These are phyloP conservation scores for Pulveroboletus sp. DNA, from an alignment of 1,284 basidiomycete genomes.

Conservation along the genomic window DNA sequence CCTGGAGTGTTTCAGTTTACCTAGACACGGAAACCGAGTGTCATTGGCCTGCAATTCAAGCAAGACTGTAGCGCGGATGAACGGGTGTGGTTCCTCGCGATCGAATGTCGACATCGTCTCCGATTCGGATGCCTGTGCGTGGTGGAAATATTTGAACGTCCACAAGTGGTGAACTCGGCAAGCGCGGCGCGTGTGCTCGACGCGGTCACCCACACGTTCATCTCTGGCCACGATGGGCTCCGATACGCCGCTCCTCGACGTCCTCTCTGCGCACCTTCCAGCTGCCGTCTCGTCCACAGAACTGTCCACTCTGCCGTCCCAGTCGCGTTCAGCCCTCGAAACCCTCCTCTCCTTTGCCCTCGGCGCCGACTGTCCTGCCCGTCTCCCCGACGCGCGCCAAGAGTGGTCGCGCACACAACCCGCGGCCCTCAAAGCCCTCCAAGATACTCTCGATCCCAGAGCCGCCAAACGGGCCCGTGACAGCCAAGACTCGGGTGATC, in stretches of 20 bases:
- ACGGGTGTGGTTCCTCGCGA: too few relatives aligned
- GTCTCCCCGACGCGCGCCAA: slow-evolving; percentile 8
- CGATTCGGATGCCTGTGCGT: too few relatives aligned
- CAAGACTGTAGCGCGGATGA: too few relatives aligned
- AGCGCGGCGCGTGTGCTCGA: too few relatives aligned
- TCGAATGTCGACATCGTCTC: too few relatives aligned
- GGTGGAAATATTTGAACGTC: too few relatives aligned
- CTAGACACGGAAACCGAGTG: too few relatives aligned
- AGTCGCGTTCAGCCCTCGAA: slow-evolving; percentile 20
- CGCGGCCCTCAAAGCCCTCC: slow-evolving; percentile 26
- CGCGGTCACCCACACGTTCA: not conserved
- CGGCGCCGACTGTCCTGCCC: slow-evolving; percentile 32
- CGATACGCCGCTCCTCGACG: slow-evolving; percentile 30
- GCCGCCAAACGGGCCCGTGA: slow-evolving; percentile 27
- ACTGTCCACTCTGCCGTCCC: not conserved
- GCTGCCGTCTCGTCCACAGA: slow-evolving; percentile 6
- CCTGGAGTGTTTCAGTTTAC: too few relatives aligned
- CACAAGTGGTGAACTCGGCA: too few relatives aligned
- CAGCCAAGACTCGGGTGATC: slow-evolving; percentile 12
- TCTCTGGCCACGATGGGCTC: slow-evolving; percentile 16
- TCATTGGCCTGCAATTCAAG: too few relatives aligned
- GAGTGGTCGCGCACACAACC: slow-evolving; percentile 31
- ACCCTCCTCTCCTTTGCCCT: slow-evolving; percentile 32
- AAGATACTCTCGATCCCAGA: slow-evolving; percentile 9
- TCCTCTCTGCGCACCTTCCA: slow-evolving; percentile 26